phyloP scores from a whole-genome alignment of 805 yeast genomes.

The Citeromyces matritensis region DNA sequence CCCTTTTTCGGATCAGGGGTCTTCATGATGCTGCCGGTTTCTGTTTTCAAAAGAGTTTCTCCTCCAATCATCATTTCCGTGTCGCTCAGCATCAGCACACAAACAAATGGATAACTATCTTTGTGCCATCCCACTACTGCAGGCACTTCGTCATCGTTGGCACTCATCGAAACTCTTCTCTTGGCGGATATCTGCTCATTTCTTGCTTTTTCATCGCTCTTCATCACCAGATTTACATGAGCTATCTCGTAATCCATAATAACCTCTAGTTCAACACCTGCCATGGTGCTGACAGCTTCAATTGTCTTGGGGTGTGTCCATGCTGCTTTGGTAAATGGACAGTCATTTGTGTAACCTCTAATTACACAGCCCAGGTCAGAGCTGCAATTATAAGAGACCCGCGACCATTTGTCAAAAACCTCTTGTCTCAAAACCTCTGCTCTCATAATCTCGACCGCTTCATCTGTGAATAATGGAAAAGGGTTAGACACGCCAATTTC shows the following conservation, averaged over 20 bases:
- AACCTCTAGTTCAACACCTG: constrained; percentile 38
- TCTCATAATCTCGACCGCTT: constrained; percentile 43
- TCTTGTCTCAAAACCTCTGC: constrained; percentile 35
- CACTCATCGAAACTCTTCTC: constrained; percentile 10
- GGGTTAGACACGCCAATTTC: constrained; percentile 44
- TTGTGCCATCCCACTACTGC: constrained; percentile 51
- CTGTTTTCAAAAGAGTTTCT: constrained; percentile 37
- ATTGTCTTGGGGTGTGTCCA: constrained; percentile 46
- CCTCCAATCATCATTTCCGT: constrained; percentile 47
- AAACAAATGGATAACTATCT: constrained; percentile 51
- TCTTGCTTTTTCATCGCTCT: constrained; percentile 17
- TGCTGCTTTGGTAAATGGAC: constrained; percentile 38
- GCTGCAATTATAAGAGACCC: constrained; percentile 25
- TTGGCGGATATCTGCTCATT: constrained; percentile 11
- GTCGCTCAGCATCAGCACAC: constrained; percentile 48
- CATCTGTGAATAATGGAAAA: constrained; percentile 45
- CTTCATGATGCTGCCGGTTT: constrained; percentile 17
- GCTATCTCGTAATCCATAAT: constrained; percentile 47
- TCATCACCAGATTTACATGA: constrained; percentile 33
- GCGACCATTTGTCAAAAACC: constrained; percentile 25
- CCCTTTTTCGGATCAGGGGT: constrained; percentile 29
- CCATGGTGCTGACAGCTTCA: constrained; percentile 38
- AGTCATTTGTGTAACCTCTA: constrained; percentile 33
- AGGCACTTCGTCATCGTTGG: constrained; percentile 22
- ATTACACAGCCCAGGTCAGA: constrained; percentile 31